A percentile compares a stretch with the other conserved stretches of the same genome.
phyloP scores from a whole-genome alignment of 257 asterid species.

The Solanum medicagineum region DNA sequence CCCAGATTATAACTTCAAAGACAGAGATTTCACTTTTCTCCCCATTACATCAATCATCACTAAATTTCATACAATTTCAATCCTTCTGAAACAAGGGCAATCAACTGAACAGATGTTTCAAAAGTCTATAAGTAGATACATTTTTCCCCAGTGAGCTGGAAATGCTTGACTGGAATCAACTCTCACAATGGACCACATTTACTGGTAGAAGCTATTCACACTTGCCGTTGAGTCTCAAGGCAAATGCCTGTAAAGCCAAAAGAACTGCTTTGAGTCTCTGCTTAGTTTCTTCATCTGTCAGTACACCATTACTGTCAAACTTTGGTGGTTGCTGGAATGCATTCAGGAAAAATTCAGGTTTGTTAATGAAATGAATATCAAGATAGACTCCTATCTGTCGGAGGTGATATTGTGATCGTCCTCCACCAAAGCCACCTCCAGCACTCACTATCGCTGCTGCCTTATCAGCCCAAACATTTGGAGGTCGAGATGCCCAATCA shows the following conservation, averaged over 20 bases:
- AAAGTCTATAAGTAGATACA: neutral
- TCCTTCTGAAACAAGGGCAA: neutral
- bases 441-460: constrained; percentile 74
- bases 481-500: constrained; percentile 91
- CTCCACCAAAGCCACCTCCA: constrained; percentile 77
- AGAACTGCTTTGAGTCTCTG: constrained; percentile 40
- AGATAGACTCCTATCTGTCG: constrained; percentile 75
- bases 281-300: constrained; percentile 48
- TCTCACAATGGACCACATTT: neutral
- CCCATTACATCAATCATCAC: neutral
- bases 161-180: neutral
- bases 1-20: neutral
- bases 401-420: constrained; percentile 71
- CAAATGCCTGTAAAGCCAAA: constrained; percentile 38
- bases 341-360: constrained; percentile 59
- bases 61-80: neutral
- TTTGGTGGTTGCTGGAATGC: constrained; percentile 55
- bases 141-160: neutral
- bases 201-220: neutral
- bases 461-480: constrained; percentile 75
- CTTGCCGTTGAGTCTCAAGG: constrained; percentile 48
- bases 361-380: constrained; percentile 84
- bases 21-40: neutral
- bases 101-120: neutral
- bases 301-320: constrained; percentile 56